Evolutionary conservation across 2,329 filamentous ascomycete genomes (phyloP), one percentile per base, ranked within the genome.

Genomic region (Exophiala oligosperma): DNA sequence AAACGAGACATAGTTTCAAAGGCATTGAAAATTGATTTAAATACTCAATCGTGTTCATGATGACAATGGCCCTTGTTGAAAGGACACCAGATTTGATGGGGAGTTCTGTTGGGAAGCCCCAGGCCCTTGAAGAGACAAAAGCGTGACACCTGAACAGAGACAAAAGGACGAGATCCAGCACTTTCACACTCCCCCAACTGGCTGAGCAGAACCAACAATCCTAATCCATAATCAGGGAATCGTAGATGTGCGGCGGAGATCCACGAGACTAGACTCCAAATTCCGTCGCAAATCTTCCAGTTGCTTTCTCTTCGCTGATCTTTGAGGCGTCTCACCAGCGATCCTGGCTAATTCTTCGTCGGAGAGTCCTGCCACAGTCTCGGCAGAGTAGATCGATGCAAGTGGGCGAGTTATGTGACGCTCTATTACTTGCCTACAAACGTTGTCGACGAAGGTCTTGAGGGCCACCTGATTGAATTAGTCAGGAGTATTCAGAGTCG

Each of bases 371-470:
- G 46, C 46, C 46, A 28, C 46, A 2, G 17, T 48, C 24, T 28
- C 23, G 23, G 46, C 21, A 6, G 21, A 48, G 24, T 24, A 48
- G 46, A 48, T 48, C 21, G 46, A 28, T 7, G 17, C 6, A 5
- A 48, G 14, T 14, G 21, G 21, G 24, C 28, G 46, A 48, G 24
- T 48, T 12, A 48, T n/a, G 24, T 48, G 46, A n/a, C 23, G 46
- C 24, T 48, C 46, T n/a, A 48, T 28, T 7, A 48, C 46, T 28
- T 48, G 46, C 24, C 24, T 23, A 28, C 23, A 48, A n/a, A 48
- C 46, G 12, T 48, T 48, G 46, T 48, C 46, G 46, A 48, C 46
- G n/a, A 48, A 48, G 17, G 46, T 48, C 24, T 48, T 48, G 21
- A 48, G 17, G 8, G 46, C 17, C 17, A 48, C 46, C 46, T 48